Base-by-base conservation (phyloP, 805 yeast genomes). In the Starmerella sirachaensis region DNA sequence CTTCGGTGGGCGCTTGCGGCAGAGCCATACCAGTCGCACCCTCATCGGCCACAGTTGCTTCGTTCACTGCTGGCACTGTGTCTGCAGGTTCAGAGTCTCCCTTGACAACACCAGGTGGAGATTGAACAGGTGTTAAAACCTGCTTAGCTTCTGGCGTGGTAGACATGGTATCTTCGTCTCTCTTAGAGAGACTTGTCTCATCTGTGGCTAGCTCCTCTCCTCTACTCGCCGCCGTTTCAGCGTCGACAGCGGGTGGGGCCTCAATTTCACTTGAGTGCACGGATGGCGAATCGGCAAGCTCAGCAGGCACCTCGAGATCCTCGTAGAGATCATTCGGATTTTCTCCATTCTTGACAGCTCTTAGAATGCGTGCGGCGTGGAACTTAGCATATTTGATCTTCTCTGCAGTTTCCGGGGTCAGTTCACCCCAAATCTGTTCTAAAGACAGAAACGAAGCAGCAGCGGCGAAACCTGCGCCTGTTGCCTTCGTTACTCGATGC, bases 351-450 rank as follows among this genome's bases (percentile, higher is more conserved):
- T 62, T 68, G 26, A 63, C 48, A 0, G 72, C 64, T 43, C 63
- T 68, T 36, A 76, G 52, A 19, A 77, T 75, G 26, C 80, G 57
- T 6, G 72, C 66, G 12, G 78, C 70, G 45, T 74, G 78, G 51
- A 62, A 76, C 53, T 76, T 76, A 12, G 80, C 71, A 47, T 70
- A 79, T 50, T 72, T 74, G 32, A 67, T 62, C 51, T 72, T 71
- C 33, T 59, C 58, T 24, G 48, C 37, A 3, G 56, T 26, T 29
- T 54, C 77, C 65, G 39, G 27, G 13, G 52, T 45, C 22, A 49
- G 38, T 9, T 41, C 47, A 5, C 43, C 47, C 45, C 58, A 46
- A 30, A 63, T 72, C 12, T 73, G 52, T 29, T 61, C 62, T 6
- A 77, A 54, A 17, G 66, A 70, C 41, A 70, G 62, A 46, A 78